Percentiles rank a stretch among this genome's conserved stretches.
Evolutionary conservation across 768 basidiomycete species (phyloP).

Genomic region (Leccinellum albellum): DNA sequence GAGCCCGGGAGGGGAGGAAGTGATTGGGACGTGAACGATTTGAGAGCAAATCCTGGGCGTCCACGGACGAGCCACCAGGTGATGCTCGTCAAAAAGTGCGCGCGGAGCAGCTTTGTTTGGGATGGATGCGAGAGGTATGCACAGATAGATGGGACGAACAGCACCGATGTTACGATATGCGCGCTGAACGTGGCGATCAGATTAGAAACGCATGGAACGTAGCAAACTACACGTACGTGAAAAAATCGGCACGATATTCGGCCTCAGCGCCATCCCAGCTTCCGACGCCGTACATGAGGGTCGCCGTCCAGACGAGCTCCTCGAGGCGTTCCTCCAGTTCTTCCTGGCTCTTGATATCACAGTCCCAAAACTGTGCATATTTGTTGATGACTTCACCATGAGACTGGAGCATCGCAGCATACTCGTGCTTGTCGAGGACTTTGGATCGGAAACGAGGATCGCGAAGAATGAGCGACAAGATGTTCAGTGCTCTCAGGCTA

Average conservation of each 20-base stretch:
- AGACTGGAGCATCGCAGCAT: slow-evolving; percentile 32
- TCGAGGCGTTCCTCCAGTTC: slow-evolving; percentile 52
- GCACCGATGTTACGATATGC: slow-evolving; percentile 65
- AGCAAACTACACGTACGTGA: slow-evolving; percentile 43
- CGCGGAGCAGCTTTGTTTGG: slow-evolving; percentile 51
- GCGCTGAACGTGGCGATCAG: slow-evolving; percentile 40
- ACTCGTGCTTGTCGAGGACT: slow-evolving; percentile 32
- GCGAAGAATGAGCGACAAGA: slow-evolving; percentile 51
- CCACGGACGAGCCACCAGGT: slow-evolving; percentile 57
- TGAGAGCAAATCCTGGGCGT: slow-evolving; percentile 46
- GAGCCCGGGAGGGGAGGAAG: slow-evolving; percentile 24
- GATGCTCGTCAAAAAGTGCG: slow-evolving; percentile 51
- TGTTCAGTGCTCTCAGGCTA: slow-evolving; percentile 45
- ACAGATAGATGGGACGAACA: slow-evolving; percentile 55
- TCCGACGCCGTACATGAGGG: slow-evolving; percentile 57
- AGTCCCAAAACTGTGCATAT: slow-evolving; percentile 47
- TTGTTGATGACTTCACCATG: slow-evolving; percentile 39
- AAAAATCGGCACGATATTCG: slow-evolving; percentile 62
- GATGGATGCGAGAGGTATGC: slow-evolving; percentile 54
- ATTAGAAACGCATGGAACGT: too few relatives aligned
- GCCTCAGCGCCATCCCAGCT: slow-evolving; percentile 41
- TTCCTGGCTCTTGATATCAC: slow-evolving; percentile 33
- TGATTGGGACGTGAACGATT: slow-evolving; percentile 43
- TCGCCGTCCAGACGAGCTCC: slow-evolving; percentile 57
- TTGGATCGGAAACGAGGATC: slow-evolving; percentile 39